phyloP scores from a whole-genome alignment of 2,329 filamentous ascomycete genomes.

The Decorospora gaudefroyi region DNA sequence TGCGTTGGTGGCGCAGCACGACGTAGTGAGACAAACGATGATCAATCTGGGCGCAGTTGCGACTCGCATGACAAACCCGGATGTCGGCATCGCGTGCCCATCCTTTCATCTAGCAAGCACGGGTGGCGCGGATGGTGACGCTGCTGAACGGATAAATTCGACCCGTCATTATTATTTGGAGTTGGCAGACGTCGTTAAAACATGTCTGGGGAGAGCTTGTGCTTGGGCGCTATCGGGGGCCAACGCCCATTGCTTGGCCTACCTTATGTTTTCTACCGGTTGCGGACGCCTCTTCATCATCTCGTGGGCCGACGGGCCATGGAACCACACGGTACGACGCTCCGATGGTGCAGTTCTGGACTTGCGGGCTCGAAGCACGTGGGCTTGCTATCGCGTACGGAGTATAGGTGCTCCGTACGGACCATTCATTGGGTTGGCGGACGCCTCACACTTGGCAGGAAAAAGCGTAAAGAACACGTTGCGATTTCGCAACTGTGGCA shows the following conservation, averaged over 20 bases:
- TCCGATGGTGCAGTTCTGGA: constrained; percentile 24
- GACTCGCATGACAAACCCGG: not conserved
- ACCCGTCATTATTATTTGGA: too few species aligned
- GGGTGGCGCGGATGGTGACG: not conserved
- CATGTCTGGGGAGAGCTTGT: constrained; percentile 16
- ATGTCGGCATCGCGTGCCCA: not conserved
- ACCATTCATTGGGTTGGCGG: not conserved
- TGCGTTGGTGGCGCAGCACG: constrained; percentile 1
- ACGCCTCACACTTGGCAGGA: not conserved
- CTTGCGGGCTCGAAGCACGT: constrained; percentile 6
- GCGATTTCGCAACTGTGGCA: not conserved
- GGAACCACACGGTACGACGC: constrained; percentile 15
- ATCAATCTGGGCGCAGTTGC: not conserved
- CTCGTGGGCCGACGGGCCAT: constrained; percentile 4
- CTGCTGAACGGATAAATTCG: constrained; percentile 6
- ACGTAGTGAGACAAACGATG: not conserved
- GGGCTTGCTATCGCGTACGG: not conserved
- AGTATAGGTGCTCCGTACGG: not conserved
- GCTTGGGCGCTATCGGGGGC: constrained; percentile 28
- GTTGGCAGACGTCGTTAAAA: constrained; percentile 14
- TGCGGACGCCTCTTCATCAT: constrained; percentile 11
- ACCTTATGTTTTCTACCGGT: constrained; percentile 34
- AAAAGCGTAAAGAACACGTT: constrained; percentile 1
- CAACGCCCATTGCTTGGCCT: constrained; percentile 41
- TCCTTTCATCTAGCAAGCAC: not conserved